phyloP scores from a whole-genome alignment of 2,329 filamentous ascomycete genomes.

The Rutstroemia sp. region DNA sequence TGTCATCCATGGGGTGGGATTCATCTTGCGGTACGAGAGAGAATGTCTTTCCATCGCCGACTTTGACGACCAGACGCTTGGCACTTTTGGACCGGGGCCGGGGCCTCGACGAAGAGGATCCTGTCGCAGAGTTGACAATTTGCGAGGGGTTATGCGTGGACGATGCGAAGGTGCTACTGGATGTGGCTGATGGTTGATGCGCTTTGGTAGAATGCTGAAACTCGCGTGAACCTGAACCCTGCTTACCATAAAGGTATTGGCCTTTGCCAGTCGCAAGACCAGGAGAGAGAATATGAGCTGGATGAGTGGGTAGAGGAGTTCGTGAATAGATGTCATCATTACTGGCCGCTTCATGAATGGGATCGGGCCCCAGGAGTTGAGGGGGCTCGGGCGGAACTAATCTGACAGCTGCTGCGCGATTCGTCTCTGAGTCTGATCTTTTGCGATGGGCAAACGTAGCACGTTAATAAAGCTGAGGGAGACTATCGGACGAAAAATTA shows the following conservation, averaged over 20 bases:
- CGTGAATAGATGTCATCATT: conserved; percentile 25
- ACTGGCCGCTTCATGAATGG: conserved; percentile 9
- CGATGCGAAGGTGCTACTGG: conserved; percentile 20
- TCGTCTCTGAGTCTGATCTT: conserved; percentile 21
- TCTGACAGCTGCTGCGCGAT: conserved; percentile 16
- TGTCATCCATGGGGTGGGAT: conserved; percentile 15
- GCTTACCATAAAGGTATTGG: conserved; percentile 6
- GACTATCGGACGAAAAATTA: neutral
- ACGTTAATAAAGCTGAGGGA: conserved; percentile 3
- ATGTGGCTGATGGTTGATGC: conserved; percentile 10
- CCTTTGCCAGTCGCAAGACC: conserved; percentile 11
- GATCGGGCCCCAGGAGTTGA: conserved; percentile 13
- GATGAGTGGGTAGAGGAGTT: conserved; percentile 28
- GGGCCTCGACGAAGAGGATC: conserved; percentile 21
- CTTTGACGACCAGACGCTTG: conserved; percentile 25
- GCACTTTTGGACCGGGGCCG: conserved; percentile 19
- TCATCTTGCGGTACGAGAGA: conserved; percentile 24
- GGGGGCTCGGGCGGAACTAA: conserved; percentile 17
- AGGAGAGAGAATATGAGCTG: conserved; percentile 26
- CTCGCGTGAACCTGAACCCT: conserved; percentile 21
- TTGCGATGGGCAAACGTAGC: conserved; percentile 9
- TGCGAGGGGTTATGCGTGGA: conserved; percentile 21
- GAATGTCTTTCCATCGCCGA: conserved; percentile 27
- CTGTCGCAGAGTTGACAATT: conserved; percentile 22
- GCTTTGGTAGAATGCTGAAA: conserved; percentile 23